Evolutionary conservation across 345 rosid species (phyloP).

Genomic region (Populus tremula): DNA sequence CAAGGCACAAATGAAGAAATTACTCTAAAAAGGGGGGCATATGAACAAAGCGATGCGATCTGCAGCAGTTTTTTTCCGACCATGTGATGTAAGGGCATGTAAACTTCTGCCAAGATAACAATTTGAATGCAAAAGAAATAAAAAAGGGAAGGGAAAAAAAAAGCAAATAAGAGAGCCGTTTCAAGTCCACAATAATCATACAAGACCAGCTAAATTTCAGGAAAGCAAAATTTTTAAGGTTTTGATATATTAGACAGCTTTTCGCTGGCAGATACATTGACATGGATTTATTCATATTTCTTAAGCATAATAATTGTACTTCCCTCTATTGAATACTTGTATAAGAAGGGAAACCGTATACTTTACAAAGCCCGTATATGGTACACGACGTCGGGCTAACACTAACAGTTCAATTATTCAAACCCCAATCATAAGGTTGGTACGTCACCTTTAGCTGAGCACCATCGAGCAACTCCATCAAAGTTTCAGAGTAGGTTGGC

Average conservation of each 20-base stretch:
- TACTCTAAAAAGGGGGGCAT: no score
- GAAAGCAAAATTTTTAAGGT: background rate
- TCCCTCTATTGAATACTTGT: constrained; percentile 12
- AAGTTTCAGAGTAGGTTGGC: constrained; percentile 51
- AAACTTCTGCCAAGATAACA: no score
- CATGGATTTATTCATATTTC: background rate
- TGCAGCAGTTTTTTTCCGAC: no score
- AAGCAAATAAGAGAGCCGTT: background rate
- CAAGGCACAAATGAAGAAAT: no score
- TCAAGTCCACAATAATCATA: background rate
- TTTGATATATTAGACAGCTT: background rate
- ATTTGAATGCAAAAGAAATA: no score
- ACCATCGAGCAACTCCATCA: constrained; percentile 59
- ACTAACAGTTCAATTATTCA: constrained; percentile 66
- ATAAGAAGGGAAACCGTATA: constrained; percentile 5
- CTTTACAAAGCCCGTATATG: background rate
- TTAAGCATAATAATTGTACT: background rate
- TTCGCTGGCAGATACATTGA: background rate
- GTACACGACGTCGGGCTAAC: constrained; percentile 7
- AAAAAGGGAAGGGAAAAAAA: no score
- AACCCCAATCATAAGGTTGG: constrained; percentile 75
- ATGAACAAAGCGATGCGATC: no score
- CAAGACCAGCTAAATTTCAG: background rate
- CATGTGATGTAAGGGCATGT: no score
- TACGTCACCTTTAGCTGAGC: constrained; percentile 65